Conservation (phyloP, 2,329 filamentous ascomycete genomes). For the Biscogniauxia mediterranea region DNA sequence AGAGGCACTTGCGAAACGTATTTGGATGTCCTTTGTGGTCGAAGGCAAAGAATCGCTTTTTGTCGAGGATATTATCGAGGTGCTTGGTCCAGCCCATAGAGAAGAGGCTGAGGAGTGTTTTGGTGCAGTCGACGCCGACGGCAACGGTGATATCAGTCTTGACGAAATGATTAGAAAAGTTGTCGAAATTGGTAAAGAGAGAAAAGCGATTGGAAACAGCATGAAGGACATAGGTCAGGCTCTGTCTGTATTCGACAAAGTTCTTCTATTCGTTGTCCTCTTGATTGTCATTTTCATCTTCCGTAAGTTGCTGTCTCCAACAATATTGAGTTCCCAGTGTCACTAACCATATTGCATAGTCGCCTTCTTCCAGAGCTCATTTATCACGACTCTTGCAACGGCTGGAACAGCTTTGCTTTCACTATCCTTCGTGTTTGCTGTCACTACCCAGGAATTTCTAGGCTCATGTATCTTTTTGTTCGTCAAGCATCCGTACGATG, state of each 20-base stretch:
- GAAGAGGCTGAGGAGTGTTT: conserved; percentile 87
- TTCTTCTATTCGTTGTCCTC: conserved; percentile 78
- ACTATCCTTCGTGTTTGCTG: conserved; percentile 93
- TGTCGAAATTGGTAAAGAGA: conserved; percentile 77
- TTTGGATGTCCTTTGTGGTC: conserved; percentile 98
- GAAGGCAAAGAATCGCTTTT: conserved; percentile 81
- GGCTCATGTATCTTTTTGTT: conserved; percentile 98
- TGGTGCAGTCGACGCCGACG: conserved; percentile 74
- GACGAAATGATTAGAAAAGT: conserved; percentile 94
- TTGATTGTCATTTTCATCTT: conserved; percentile 83
- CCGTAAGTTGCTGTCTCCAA: conserved; percentile 44
- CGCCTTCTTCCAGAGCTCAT: conserved; percentile 83
- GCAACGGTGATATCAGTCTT: conserved; percentile 89
- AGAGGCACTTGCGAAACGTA: conserved; percentile 87
- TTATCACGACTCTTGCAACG: conserved; percentile 81
- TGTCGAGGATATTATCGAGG: conserved; percentile 80
- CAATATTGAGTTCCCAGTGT: not conserved
- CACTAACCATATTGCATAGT: conserved; percentile 42
- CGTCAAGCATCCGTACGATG: conserved; percentile 96
- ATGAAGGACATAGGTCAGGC: conserved; percentile 98
- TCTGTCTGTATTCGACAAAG: conserved; percentile 83
- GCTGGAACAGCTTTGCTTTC: conserved; percentile 90
- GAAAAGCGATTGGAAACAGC: conserved; percentile 85
- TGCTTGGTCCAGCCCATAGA: conserved; percentile 72
- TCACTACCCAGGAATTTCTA: conserved; percentile 91